A percentile compares a stretch with the other conserved stretches of the same genome.
These are phyloP conservation scores for Penicillium sp. DNA, from an alignment of 2,329 filamentous ascomycete genomes.

Conservation along the genomic window DNA sequence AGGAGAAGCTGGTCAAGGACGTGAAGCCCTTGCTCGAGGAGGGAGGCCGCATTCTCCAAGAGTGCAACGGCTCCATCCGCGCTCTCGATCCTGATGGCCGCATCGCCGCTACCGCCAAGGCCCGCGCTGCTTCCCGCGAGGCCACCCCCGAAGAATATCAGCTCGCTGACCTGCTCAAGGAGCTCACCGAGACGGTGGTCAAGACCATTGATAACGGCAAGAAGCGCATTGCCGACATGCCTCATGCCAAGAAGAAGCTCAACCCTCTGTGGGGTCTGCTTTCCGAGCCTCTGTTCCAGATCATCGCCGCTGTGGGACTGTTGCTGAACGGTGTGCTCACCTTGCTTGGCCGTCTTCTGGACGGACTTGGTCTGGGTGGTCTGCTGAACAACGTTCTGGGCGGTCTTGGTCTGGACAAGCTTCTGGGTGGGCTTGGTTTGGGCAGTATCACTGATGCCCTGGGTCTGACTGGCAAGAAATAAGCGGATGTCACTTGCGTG, in stretches of 20 bases:
- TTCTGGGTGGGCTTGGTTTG: constrained; percentile 49
- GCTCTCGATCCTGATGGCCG: constrained; percentile 83
- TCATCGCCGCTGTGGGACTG: constrained; percentile 80
- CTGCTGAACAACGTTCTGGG: constrained; percentile 72
- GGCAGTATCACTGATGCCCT: constrained; percentile 38
- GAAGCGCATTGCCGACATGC: constrained; percentile 85
- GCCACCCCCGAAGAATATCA: constrained; percentile 77
- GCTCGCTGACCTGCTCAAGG: constrained; percentile 78
- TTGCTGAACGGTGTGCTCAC: constrained; percentile 76
- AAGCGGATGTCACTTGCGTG: constrained; percentile 10
- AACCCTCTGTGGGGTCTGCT: constrained; percentile 78
- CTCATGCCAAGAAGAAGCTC: constrained; percentile 88
- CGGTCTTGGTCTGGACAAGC: constrained; percentile 59
- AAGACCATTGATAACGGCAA: constrained; percentile 81
- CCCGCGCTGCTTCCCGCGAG: constrained; percentile 66
- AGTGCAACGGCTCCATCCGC: constrained; percentile 80
- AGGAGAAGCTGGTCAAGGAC: constrained; percentile 78
- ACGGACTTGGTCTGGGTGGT: constrained; percentile 74
- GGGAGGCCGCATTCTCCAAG: constrained; percentile 71
- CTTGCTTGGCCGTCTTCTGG: constrained; percentile 73
- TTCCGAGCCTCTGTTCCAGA: constrained; percentile 79
- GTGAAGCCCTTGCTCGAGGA: constrained; percentile 88
- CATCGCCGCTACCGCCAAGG: constrained; percentile 79
- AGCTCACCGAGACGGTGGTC: constrained; percentile 71
- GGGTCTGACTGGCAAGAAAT: constrained; percentile 47